Evolutionary conservation across 1,139 yeast species (phyloP), one percentile per base, ranked within the genome.

Genomic region (Yamadazyma triangularis): DNA sequence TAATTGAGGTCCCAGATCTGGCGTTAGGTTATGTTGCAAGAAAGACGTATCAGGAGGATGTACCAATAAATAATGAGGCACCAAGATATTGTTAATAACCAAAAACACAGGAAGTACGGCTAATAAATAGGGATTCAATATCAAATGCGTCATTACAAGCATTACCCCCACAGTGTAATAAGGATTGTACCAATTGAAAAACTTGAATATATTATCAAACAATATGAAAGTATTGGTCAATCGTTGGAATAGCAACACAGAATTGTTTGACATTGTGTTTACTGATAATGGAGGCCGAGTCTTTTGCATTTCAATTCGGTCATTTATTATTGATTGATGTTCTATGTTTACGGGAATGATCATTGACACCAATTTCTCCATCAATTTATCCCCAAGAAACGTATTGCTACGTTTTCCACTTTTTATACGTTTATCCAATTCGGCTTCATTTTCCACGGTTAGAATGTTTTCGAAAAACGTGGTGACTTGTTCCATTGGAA

Each of bases 211-310:
- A 31, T 68, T 65, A 51, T 85, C 91, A 18, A 82, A 56, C 7
- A 73, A 32, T 32, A 70, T 72, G 50, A 82, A 86, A 0, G 85
- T 76, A 1, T 67, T 50, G 4, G 85, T 72, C 11, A 83, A 53
- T 30, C 95, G 58, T 13, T 85, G 75, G 35, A 77, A 77, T 62
- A 86, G 61, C 40, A 69, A 66, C 21, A 82, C 75, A 36, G 84
- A 73, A 51, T 87, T 85, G 39, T 68, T 73, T 25, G 87, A 74
- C 81, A 84, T 82, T 8, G 71, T 45, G 27, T 75, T 84, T 30
- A 85, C 76, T 16, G 87, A 79, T 23, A 87, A 58, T 12, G 77
- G 75, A 0, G 95, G 93, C 30, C 94, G 56, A 13, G 64, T 55
- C 39, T 74, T 74, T 36, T 84, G 87, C 41, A 73, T 70, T 32